These are phyloP conservation scores for Herpetomonas muscarum DNA, from an alignment of 208 protist species.

Conservation along the genomic window DNA sequence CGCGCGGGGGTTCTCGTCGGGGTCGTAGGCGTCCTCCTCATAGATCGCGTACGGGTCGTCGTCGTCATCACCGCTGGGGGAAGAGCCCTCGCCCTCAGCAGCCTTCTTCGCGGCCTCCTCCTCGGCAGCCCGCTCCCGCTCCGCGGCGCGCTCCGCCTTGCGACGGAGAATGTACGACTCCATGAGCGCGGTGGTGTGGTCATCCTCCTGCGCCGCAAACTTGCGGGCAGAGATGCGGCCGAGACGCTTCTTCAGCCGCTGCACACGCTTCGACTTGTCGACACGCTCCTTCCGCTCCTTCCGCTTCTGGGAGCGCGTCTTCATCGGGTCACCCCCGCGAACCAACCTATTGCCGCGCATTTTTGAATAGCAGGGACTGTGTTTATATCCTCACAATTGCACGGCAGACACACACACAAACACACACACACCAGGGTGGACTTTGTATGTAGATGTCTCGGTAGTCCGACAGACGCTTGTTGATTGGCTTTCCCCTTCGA, in stretches of 20 bases:
- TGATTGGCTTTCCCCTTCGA: no score
- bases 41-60: slow-evolving; percentile 5
- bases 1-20: slow-evolving; percentile 1
- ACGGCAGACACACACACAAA: slow-evolving; percentile 5
- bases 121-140: slow-evolving; percentile 27
- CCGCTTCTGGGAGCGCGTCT: slow-evolving; percentile 66
- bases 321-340: slow-evolving; percentile 74
- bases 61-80: neutral
- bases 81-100: neutral
- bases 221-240: slow-evolving; percentile 41
- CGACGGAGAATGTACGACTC: slow-evolving; percentile 76
- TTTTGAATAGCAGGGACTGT: neutral
- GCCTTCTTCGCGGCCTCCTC: slow-evolving; percentile 15
- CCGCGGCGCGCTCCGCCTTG: slow-evolving; percentile 66
- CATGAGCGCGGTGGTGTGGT: slow-evolving; percentile 83
- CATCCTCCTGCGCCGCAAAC: slow-evolving; percentile 57
- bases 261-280: slow-evolving; percentile 49
- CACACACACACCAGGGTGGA: no score
- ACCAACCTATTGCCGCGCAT: slow-evolving; percentile 83
- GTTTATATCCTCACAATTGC: neutral
- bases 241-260: slow-evolving; percentile 60
- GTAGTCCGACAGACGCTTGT: no score
- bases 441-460: no score
- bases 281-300: slow-evolving; percentile 63
- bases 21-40: slow-evolving; percentile 10